Conservation (phyloP, 2,329 filamentous ascomycete genomes). For the Rhinocladiella similis region DNA sequence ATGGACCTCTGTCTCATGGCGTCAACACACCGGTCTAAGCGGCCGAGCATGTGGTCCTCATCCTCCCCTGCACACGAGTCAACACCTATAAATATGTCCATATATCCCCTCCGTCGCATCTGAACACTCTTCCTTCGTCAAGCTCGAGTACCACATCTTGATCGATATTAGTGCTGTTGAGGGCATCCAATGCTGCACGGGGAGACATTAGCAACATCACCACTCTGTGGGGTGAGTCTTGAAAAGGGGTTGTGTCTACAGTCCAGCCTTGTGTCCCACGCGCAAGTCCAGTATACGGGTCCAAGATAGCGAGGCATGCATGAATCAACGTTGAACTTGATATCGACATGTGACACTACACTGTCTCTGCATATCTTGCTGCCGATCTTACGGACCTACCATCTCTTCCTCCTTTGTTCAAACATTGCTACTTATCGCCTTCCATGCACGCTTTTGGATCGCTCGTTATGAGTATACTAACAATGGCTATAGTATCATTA, state of each 20-base stretch:
- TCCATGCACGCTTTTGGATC: not conserved
- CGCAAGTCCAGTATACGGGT: not conserved
- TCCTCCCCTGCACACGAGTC: too few species aligned
- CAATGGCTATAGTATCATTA: too few species aligned
- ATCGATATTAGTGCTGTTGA: too few species aligned
- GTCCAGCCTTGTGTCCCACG: not conserved
- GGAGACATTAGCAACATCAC: too few species aligned
- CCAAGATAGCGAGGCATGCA: not conserved
- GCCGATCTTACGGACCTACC: not conserved
- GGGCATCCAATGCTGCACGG: too few species aligned
- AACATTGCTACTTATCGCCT: too few species aligned
- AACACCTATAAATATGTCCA: not conserved
- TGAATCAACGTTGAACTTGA: not conserved
- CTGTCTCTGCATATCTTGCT: not conserved
- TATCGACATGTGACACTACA: not conserved
- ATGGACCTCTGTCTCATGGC: not conserved
- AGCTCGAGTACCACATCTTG: too few species aligned
- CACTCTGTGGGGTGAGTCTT: conserved; percentile 1
- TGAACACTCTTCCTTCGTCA: not conserved
- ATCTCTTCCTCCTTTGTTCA: not conserved
- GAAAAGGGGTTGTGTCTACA: not conserved
- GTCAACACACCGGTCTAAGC: not conserved
- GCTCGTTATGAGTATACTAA: too few species aligned
- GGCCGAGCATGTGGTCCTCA: not conserved
- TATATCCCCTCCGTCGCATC: not conserved